These are phyloP conservation scores for Acacia confusa DNA, from an alignment of 306 rosid genomes.

Conservation along the genomic window DNA sequence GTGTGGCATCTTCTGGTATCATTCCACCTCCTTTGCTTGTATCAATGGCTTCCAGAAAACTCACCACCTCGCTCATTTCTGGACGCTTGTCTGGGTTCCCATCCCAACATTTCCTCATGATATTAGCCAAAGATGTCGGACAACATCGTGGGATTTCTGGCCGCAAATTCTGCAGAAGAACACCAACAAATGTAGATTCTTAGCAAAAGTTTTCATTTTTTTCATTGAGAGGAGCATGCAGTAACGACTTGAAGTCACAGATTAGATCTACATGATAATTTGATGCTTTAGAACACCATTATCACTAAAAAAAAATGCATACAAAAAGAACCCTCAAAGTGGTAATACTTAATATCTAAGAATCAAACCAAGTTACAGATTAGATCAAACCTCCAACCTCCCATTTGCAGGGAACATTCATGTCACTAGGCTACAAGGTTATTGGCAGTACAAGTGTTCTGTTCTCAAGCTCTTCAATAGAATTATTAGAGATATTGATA, in stretches of 20 bases:
- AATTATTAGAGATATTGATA: no score
- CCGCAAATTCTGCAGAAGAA: conserved; percentile 56
- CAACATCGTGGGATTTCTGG: conserved; percentile 68
- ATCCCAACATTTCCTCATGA: conserved; percentile 73
- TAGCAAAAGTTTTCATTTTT: background rate
- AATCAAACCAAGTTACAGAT: no score
- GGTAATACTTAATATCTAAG: no score
- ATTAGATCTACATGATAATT: no score
- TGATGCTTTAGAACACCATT: no score
- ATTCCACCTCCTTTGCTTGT: conserved; percentile 78
- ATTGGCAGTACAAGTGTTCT: no score
- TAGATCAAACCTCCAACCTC: no score
- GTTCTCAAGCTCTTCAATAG: no score
- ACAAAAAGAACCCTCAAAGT: no score
- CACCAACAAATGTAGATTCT: background rate
- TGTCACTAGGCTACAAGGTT: no score
- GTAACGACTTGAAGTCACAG: background rate
- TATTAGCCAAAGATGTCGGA: conserved; percentile 53
- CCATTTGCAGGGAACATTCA: no score
- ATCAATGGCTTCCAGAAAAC: conserved; percentile 66
- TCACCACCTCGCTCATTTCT: conserved; percentile 69
- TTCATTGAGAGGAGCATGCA: background rate
- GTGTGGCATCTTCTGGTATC: conserved; percentile 52
- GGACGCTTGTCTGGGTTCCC: conserved; percentile 58
- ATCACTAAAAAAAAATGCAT: no score